Percentiles rank a stretch among this genome's conserved stretches.
Evolutionary conservation across 1,284 basidiomycete species (phyloP).

Genomic region (Agaricales sp.): DNA sequence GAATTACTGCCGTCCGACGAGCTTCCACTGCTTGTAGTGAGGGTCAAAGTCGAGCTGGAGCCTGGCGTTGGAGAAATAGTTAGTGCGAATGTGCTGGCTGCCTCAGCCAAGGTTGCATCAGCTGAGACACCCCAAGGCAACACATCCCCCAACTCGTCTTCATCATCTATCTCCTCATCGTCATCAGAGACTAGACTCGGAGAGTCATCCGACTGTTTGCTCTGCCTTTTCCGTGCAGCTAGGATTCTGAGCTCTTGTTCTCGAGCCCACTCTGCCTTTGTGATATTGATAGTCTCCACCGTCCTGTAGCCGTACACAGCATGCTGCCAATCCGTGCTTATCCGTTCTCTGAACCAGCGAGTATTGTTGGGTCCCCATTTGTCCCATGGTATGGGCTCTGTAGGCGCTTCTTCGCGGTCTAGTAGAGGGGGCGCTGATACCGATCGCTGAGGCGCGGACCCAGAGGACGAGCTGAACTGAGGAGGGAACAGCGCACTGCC

Average conservation of each 20-base stretch:
- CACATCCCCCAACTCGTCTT: not conserved
- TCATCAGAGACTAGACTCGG: not conserved
- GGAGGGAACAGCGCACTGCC: not conserved
- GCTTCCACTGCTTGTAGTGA: not conserved
- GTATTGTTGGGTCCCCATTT: slow-evolving; percentile 39
- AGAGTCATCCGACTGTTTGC: not conserved
- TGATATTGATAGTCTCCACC: slow-evolving; percentile 23
- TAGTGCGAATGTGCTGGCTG: too few species aligned
- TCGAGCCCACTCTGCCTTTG: not conserved
- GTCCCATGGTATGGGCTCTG: slow-evolving; percentile 28
- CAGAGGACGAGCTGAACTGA: slow-evolving; percentile 6
- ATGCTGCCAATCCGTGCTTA: slow-evolving; percentile 42
- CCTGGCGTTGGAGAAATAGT: too few species aligned
- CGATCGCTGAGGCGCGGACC: slow-evolving; percentile 9
- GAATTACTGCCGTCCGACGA: not conserved
- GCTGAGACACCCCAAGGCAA: too few species aligned
- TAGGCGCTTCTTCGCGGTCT: not conserved
- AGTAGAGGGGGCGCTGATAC: slow-evolving; percentile 4
- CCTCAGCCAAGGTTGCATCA: not conserved
- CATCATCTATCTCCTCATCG: not conserved
- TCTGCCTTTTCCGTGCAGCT: not conserved
- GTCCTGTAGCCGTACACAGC: slow-evolving; percentile 39
- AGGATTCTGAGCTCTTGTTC: not conserved
- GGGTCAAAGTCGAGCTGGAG: too few species aligned
- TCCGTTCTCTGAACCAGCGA: slow-evolving; percentile 37